A percentile compares a stretch with the other conserved stretches of the same genome.
phyloP scores from a whole-genome alignment of 192 early-diverging fungal genomes.

The Thamnidium elegans region DNA sequence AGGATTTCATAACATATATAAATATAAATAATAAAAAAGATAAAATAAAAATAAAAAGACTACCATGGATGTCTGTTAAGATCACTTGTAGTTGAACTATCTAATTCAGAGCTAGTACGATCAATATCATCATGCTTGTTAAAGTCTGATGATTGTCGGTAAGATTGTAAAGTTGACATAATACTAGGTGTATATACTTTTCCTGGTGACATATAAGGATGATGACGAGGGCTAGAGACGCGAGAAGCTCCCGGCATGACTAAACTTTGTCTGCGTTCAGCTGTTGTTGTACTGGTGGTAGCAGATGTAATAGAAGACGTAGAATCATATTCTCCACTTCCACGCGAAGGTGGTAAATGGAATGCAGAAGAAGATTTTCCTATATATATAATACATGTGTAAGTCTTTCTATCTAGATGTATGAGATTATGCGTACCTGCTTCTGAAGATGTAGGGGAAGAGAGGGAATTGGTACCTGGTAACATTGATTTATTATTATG shows the following conservation, averaged over 20 bases:
- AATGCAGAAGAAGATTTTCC: slow-evolving; percentile 15
- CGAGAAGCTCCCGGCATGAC: neutral
- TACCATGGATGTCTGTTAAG: slow-evolving; percentile 15
- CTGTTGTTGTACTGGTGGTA: too few species aligned
- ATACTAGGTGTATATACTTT: slow-evolving; percentile 12
- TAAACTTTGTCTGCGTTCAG: slow-evolving; percentile 1
- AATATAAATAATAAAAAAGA: neutral
- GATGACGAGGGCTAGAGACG: slow-evolving; percentile 7
- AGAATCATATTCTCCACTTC: slow-evolving; percentile 5
- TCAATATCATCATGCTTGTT: neutral
- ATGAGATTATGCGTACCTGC: neutral
- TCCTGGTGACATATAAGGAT: slow-evolving; percentile 14
- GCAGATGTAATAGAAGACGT: neutral
- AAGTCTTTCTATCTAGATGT: too few species aligned
- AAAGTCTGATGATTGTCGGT: neutral
- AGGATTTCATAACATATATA: slow-evolving; percentile 15
- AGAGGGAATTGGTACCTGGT: slow-evolving; percentile 8
- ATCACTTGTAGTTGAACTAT: neutral
- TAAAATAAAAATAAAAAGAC: neutral
- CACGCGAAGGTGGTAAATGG: slow-evolving; percentile 15
- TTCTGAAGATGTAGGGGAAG: slow-evolving; percentile 14
- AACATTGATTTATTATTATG: neutral
- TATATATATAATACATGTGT: neutral
- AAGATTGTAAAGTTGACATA: slow-evolving; percentile 15
- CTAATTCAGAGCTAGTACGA: neutral